A percentile compares a stretch with the other conserved stretches of the same genome.
Conservation (phyloP, 345 rosid species). For the Cochlearia excelsa region DNA sequence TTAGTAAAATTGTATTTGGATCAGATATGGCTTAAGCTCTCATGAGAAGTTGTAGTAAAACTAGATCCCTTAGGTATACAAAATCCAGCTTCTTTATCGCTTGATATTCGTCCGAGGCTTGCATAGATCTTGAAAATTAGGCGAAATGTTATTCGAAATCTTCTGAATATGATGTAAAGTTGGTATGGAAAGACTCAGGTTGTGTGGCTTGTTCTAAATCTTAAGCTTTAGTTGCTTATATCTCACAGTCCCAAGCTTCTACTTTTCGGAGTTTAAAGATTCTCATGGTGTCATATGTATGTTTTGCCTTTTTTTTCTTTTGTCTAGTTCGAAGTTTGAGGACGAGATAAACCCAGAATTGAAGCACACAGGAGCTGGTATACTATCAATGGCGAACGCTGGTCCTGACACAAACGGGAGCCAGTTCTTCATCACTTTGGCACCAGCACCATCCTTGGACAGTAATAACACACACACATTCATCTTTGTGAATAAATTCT, state of each 20-base stretch:
- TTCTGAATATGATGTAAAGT: slow-evolving; percentile 1
- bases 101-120: not conserved
- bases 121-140: not conserved
- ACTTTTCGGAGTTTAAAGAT: not conserved
- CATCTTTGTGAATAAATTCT: not conserved
- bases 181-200: too few relatives aligned
- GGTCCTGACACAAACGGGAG: slow-evolving; percentile 93
- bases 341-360: slow-evolving; percentile 82
- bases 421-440: slow-evolving; percentile 87
- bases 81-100: too few relatives aligned
- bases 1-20: not conserved
- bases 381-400: slow-evolving; percentile 94
- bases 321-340: slow-evolving; percentile 63
- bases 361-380: slow-evolving; percentile 96
- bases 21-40: not conserved
- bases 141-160: not conserved
- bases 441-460: slow-evolving; percentile 81
- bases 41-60: not conserved
- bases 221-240: not conserved
- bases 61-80: not conserved
- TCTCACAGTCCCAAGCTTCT: not conserved
- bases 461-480: slow-evolving; percentile 42
- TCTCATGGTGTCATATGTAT: not conserved
- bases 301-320: not conserved
- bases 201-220: too few relatives aligned